These are phyloP conservation scores for Aspergillus udagawae DNA, from an alignment of 2,329 filamentous ascomycete genomes.

Conservation along the genomic window DNA sequence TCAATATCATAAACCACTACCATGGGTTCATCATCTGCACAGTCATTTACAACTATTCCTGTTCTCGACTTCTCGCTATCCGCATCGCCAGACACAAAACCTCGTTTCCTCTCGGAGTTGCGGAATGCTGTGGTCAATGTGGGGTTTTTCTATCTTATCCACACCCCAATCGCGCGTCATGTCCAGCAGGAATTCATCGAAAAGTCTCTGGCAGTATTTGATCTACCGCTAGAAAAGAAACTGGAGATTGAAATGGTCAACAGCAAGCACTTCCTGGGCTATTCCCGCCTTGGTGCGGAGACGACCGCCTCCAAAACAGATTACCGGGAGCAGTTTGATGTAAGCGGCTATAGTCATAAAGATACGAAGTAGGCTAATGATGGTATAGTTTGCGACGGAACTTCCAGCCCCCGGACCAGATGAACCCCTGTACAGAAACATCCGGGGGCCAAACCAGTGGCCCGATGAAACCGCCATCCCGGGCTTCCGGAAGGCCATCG, in stretches of 20 bases:
- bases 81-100: slow-evolving; percentile 16
- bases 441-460: slow-evolving; percentile 37
- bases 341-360: slow-evolving; percentile 7
- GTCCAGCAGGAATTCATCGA: slow-evolving; percentile 28
- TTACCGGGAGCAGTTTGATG: slow-evolving; percentile 36
- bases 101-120: slow-evolving; percentile 24
- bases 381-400: slow-evolving; percentile 36
- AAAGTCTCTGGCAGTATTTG: slow-evolving; percentile 43
- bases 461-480: slow-evolving; percentile 29
- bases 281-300: slow-evolving; percentile 32
- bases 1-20: not conserved
- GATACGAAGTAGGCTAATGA: slow-evolving; percentile 29
- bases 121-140: slow-evolving; percentile 32
- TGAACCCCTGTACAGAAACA: slow-evolving; percentile 33
- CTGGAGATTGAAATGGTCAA: slow-evolving; percentile 46
- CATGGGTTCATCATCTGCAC: not conserved
- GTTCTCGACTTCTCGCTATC: slow-evolving; percentile 28
- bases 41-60: slow-evolving; percentile 34
- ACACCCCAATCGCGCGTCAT: slow-evolving; percentile 21
- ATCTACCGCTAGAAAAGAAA: slow-evolving; percentile 43
- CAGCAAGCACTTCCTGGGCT: slow-evolving; percentile 36
- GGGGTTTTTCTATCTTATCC: slow-evolving; percentile 34
- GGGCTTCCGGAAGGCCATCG: slow-evolving; percentile 27
- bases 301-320: slow-evolving; percentile 31
- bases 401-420: slow-evolving; percentile 30